Evolutionary conservation across 176 grass and related monocot species (phyloP), one percentile per base, ranked within the genome.

Genomic region (Oryza coarctata): DNA sequence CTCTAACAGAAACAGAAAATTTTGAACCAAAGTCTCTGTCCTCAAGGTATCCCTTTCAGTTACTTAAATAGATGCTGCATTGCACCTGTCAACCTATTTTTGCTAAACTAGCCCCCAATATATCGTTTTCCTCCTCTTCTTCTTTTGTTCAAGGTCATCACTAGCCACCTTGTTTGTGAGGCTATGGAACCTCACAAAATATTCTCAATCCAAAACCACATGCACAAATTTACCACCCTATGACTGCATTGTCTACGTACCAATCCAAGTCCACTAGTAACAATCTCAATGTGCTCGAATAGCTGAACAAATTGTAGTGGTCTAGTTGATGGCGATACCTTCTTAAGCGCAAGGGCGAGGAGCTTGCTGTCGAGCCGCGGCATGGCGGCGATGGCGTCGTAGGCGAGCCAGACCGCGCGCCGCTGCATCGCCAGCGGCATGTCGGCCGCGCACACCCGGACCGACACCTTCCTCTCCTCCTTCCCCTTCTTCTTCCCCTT

Each of bases 281-380:
- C 63, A 52, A 84, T 65, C 47, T 63, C 62, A 10, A 69, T 6
- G 34, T 18, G 35, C 18, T 67, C 28, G 7, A 55, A 55, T 55
- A 55, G 50, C 50, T 14, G 10, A 49, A 27, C 7, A 2, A 60
- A 30, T 14, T 23, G 60, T 12, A 26, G 17, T n/a, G n/a, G n/a
- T n/a, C n/a, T n/a, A n/a, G n/a, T n/a, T n/a, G n/a, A 38, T 20
- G 26, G 60, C 15, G 1, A 36, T 90, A 94, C 92, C 94, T 94
- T 92, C 84, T 97, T 97, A 49, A 97, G 90, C 64, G 88, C 92
- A 26, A 97, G 85, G 18, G 94, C 92, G 26, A 97, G 92, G 49
- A 86, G 85, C 88, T 97, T 97, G 90, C 88, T 94, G 25, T 94
- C 92, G 31, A 90, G 41, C 60, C 89, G 87, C 66, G 90, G 90